These are phyloP conservation scores for Hansenula sp. DNA, from an alignment of 1,139 yeast genomes.

Conservation along the genomic window DNA sequence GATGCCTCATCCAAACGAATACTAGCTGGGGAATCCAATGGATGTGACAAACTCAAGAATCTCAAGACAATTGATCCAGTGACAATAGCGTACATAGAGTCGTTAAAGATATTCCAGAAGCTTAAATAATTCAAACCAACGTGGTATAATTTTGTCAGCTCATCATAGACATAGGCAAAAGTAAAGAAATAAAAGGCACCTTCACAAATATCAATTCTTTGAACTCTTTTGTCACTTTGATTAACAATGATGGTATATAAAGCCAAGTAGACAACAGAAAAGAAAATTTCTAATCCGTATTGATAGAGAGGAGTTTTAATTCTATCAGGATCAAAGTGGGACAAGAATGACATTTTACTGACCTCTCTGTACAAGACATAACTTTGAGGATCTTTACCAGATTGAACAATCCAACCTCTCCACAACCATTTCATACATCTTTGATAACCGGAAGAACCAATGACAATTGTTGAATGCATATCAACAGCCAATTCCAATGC, in stretches of 20 bases:
- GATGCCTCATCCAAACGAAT: conserved; percentile 55
- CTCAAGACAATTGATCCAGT: conserved; percentile 53
- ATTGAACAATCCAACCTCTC: conserved; percentile 90
- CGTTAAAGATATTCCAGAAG: conserved; percentile 81
- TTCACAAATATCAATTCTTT: conserved; percentile 45
- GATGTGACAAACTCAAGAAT: conserved; percentile 41
- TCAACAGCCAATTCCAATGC: conserved; percentile 86
- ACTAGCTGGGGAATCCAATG: conserved; percentile 26
- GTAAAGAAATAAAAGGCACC: conserved; percentile 62
- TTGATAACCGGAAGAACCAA: conserved; percentile 79
- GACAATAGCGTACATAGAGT: conserved; percentile 57
- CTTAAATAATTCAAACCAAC: conserved; percentile 71
- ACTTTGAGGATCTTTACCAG: conserved; percentile 63
- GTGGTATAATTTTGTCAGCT: conserved; percentile 65
- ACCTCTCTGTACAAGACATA: conserved; percentile 64
- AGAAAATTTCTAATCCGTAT: conserved; percentile 62
- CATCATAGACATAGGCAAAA: conserved; percentile 63
- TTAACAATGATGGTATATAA: conserved; percentile 68
- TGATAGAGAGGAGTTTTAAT: conserved; percentile 84
- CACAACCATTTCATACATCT: conserved; percentile 87
- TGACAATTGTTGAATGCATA: conserved; percentile 73
- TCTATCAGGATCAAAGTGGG: conserved; percentile 82
- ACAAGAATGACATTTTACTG: conserved; percentile 47
- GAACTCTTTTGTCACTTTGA: conserved; percentile 29
- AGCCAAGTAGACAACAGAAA: conserved; percentile 61